Conservation (phyloP, 805 yeast species). For the Yamadazyma philogaea region DNA sequence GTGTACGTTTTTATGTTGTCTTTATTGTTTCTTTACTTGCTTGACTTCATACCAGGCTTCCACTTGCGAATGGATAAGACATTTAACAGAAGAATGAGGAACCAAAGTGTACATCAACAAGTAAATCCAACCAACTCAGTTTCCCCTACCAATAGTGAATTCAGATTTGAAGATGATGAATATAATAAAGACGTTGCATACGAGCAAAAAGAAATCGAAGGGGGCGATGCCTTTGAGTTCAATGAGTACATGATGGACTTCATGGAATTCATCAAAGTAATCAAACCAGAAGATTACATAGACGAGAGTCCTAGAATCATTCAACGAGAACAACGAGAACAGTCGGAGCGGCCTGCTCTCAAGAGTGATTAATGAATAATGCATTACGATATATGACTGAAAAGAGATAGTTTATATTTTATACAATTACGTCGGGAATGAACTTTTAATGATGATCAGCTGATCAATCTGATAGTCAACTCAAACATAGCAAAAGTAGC, state of each 20-base stretch:
- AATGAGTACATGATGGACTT: conserved; percentile 40
- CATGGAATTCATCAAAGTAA: conserved; percentile 36
- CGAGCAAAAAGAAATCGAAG: conserved; percentile 33
- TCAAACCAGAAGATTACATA: conserved; percentile 34
- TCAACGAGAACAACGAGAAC: conserved; percentile 2
- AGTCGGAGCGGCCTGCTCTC: not conserved
- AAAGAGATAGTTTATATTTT: not conserved
- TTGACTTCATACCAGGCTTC: conserved; percentile 39
- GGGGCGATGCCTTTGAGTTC: conserved; percentile 39
- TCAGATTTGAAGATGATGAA: not conserved
- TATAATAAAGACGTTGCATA: conserved; percentile 11
- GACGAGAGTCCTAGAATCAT: conserved; percentile 2
- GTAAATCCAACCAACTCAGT: conserved; percentile 15
- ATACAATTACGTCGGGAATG: not conserved
- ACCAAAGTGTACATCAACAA: conserved; percentile 6
- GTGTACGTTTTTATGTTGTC: conserved; percentile 33
- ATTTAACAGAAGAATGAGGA: conserved; percentile 30
- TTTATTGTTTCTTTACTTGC: conserved; percentile 29
- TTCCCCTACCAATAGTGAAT: conserved; percentile 13
- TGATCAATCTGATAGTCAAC: conserved; percentile 68
- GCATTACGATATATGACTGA: not conserved
- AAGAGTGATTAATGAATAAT: conserved; percentile 6
- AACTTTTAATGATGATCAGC: conserved; percentile 17
- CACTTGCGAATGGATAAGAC: conserved; percentile 41
- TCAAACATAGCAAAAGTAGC: conserved; percentile 95